Conservation (phyloP, 176 grass and related monocot genomes). For the Hordeum marinum region DNA sequence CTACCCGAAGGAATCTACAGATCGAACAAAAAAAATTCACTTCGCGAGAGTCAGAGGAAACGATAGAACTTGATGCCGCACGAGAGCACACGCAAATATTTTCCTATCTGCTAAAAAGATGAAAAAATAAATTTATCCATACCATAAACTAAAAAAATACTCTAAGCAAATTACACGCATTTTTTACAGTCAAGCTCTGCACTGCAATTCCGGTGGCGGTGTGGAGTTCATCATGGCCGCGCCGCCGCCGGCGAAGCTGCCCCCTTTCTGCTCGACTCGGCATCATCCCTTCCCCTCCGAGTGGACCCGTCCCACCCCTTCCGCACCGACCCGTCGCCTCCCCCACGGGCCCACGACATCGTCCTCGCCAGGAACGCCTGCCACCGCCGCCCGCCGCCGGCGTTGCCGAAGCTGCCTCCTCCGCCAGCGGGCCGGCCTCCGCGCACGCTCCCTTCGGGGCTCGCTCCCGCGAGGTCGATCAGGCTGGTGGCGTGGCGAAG, state of each 20-base stretch:
- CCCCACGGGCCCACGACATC: slow-evolving; percentile 45
- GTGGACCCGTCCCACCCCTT: slow-evolving; percentile 43
- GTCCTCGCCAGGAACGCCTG: slow-evolving; percentile 45
- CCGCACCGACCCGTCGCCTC: slow-evolving; percentile 37
- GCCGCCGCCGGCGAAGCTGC: not conserved
- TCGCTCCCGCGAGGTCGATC: slow-evolving; percentile 38
- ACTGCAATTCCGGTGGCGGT: not conserved
- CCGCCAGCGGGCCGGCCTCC: not conserved
- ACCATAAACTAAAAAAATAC: not conserved
- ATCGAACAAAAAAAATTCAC: not conserved
- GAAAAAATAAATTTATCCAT: not conserved
- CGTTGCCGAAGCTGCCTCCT: slow-evolving; percentile 34
- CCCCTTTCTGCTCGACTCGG: slow-evolving; percentile 40
- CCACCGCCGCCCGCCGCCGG: slow-evolving; percentile 46
- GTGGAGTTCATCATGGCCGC: not conserved
- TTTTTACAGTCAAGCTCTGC: not conserved
- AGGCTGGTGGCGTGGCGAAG: slow-evolving; percentile 71
- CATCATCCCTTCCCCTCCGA: slow-evolving; percentile 20
- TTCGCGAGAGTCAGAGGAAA: not conserved
- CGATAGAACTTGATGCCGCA: not conserved
- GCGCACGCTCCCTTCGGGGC: slow-evolving; percentile 51
- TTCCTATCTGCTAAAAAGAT: not conserved
- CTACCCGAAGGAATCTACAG: not conserved
- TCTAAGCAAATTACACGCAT: not conserved
- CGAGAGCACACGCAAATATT: not conserved